Evolutionary conservation across 129 eudicot genomes (phyloP), one percentile per base, ranked within the genome.

Genomic region (Lactuca sativa): DNA sequence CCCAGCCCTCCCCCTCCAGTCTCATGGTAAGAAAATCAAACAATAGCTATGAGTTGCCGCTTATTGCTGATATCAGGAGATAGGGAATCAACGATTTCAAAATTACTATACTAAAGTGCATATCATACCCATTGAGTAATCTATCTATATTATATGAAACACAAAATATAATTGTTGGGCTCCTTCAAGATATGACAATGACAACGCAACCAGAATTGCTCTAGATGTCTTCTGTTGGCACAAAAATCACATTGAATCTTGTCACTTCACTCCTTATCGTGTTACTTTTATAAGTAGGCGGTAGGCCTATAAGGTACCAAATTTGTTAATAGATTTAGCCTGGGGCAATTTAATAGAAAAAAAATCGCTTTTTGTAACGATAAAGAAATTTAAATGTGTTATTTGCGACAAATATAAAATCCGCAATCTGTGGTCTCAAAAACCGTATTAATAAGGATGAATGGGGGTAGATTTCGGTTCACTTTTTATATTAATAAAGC

Each of bases 141-240:
- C 49, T 8, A 43, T 43, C 49, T 36, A 43, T 9, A 43, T 9
- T 43, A 7, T 9, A 9, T 9, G 49, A 9, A 43, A 43, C 6
- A 9, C 13, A 9, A 43, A 43, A 8, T 40, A 8, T 40, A 40
- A 9, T 43, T 5, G 13, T 43, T 43, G 49, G 49, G 2, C 49
- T 43, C 49, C 49, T 43, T 43, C 13, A 43, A 8, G 49, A 43
- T 43, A n/a, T 61, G 66, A 61, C 66, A 61, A 61, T 5, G 40
- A 61, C 32, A 36, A 61, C 9, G 31, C 32, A 61, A 61, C 66
- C 10, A 7, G 16, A 13, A n/a, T 61, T 15, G 14, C 14, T 14
- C 21, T 33, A 6, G 17, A 14, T 7, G 48, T 61, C 40, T 59
- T 60, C 65, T 11, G 1, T 61, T 61, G 17, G 66, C 49, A 61